Conservation (phyloP, 352 stramenopile genomes). For the Thraustochytrium striatum region DNA sequence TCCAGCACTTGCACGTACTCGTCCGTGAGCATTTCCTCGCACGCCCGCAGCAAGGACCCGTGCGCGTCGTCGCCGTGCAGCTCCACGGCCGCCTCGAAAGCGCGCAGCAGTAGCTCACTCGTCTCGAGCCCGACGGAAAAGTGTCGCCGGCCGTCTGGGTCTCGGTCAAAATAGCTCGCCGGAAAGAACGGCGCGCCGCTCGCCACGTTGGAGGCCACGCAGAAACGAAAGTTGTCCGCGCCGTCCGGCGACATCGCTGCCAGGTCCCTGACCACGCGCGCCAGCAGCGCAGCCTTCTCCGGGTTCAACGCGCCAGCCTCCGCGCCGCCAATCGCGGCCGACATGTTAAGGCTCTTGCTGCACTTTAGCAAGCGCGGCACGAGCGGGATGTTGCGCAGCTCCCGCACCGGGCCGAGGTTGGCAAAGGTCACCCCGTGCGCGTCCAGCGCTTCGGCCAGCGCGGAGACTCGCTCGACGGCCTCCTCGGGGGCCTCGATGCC, state of each 20-base stretch:
- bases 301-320: background rate
- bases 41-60: background rate
- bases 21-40: background rate
- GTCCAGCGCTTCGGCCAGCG: background rate
- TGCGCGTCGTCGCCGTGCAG: background rate
- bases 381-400: background rate
- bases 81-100: background rate
- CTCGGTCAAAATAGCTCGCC: background rate
- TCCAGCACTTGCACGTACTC: background rate
- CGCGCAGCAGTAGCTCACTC: background rate
- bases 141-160: background rate
- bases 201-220: background rate
- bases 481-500: background rate
- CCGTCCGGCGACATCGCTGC: background rate
- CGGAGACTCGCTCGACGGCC: background rate
- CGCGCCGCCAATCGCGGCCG: background rate
- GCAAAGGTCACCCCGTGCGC: background rate
- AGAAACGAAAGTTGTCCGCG: slow-evolving; percentile 31
- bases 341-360: background rate
- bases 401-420: background rate
- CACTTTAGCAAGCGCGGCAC: background rate
- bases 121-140: slow-evolving; percentile 23
- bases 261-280: background rate
- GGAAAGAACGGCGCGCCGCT: slow-evolving; percentile 41
- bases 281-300: background rate